These are phyloP conservation scores for Epichloe coenophiala DNA, from an alignment of 2,329 filamentous ascomycete genomes.

Conservation along the genomic window DNA sequence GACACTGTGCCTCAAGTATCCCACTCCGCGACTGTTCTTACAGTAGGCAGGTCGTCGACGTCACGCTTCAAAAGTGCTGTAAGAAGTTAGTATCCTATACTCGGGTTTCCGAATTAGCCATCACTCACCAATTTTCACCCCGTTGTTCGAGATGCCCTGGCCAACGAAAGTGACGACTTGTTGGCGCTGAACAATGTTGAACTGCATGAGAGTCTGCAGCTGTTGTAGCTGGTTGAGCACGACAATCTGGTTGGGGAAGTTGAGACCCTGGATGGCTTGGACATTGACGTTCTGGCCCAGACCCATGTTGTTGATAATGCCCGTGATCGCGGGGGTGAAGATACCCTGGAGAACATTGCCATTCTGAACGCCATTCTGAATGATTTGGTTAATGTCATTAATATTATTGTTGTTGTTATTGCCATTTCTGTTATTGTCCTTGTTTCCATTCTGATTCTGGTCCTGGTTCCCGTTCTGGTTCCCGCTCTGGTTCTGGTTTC, in stretches of 20 bases:
- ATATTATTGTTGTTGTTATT: not conserved
- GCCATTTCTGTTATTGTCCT: not conserved
- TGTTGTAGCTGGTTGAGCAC: slow-evolving; percentile 15
- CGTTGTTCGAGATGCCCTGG: slow-evolving; percentile 10
- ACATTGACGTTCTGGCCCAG: slow-evolving; percentile 14
- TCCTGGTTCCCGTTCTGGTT: not conserved
- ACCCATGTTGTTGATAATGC: slow-evolving; percentile 16
- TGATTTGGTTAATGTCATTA: slow-evolving; percentile 3
- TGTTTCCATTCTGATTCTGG: slow-evolving; percentile 5
- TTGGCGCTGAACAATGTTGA: slow-evolving; percentile 11
- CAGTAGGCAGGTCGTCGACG: slow-evolving; percentile 20
- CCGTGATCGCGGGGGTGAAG: slow-evolving; percentile 11
- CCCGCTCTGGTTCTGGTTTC: too few species aligned
- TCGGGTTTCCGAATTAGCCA: not conserved
- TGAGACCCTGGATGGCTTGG: slow-evolving; percentile 14
- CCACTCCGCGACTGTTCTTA: not conserved
- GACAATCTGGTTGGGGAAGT: slow-evolving; percentile 14
- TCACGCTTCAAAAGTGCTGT: slow-evolving; percentile 10
- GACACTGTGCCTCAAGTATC: too few species aligned
- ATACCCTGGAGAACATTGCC: slow-evolving; percentile 4
- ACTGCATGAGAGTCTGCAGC: slow-evolving; percentile 11
- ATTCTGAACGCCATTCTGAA: slow-evolving; percentile 6
- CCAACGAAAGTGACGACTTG: slow-evolving; percentile 10
- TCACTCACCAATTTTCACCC: slow-evolving; percentile 10
- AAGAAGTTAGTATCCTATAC: not conserved